Conservation (phyloP, 257 asterid genomes). For the Nicotiana benthamiana region DNA sequence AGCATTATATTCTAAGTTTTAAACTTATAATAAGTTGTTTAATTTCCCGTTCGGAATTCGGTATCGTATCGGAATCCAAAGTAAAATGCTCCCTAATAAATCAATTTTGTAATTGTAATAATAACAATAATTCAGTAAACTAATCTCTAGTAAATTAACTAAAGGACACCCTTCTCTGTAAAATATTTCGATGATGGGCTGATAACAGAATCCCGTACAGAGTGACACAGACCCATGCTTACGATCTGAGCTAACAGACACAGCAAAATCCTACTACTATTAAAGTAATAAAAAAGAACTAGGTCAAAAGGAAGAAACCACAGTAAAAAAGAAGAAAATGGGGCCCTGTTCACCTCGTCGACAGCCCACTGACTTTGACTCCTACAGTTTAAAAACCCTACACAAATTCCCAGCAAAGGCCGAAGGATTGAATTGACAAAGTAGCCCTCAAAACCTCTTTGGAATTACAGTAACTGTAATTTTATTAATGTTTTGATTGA, state of each 20-base stretch:
- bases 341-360: neutral
- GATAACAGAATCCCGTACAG: constrained; percentile 4
- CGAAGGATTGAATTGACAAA: neutral
- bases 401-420: neutral
- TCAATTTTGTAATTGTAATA: too few relatives aligned
- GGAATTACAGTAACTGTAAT: neutral
- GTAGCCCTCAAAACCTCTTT: neutral
- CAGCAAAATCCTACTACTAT: constrained; percentile 34
- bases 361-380: constrained; percentile 1
- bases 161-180: neutral
- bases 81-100: too few relatives aligned
- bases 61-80: too few relatives aligned
- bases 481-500: neutral
- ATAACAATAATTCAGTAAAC: neutral
- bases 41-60: too few relatives aligned
- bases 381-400: constrained; percentile 4
- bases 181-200: neutral
- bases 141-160: neutral
- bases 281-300: constrained; percentile 7
- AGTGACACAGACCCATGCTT: constrained; percentile 38
- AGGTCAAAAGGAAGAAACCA: constrained; percentile 41
- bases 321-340: constrained; percentile 21
- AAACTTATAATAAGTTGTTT: too few relatives aligned
- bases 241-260: constrained; percentile 40
- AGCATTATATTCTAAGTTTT: too few relatives aligned